Base-by-base conservation (phyloP, 768 basidiomycete genomes). In the Boletales sp. region DNA sequence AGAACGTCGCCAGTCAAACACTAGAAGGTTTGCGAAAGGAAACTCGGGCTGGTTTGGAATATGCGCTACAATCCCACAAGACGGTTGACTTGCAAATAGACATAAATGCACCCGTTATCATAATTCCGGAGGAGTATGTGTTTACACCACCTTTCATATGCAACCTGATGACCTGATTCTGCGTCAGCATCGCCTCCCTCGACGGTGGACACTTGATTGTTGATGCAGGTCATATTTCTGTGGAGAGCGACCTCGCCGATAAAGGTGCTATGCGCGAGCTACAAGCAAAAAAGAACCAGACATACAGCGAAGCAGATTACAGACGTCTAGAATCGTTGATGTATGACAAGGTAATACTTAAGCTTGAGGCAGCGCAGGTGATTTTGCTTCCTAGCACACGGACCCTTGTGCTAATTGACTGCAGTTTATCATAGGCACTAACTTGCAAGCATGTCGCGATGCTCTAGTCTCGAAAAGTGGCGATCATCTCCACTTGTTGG, bases 41-140 rank as follows among this genome's bases (percentile, higher is more conserved):
- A 63, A 98, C 96, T 8, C 74, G 96, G 46, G 90, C 91, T 0
- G 93, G 96, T 14, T 74, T 99, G 46, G 95, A 98, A 72, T 87
- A 87, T 70, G 95, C 95, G 0, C 70, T 99, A 42, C 86, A 94
- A 66, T 84, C 82, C 14, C 94, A 96, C 75, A 95, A 93, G 75
- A 98, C 96, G 1, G 75, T 98, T 39, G 94, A 98, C 65, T 75
- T 99, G n/a, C 89, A 91, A 57, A 82, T 99, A 72, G 94, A 99
- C 61, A 79, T 99, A 77, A 90, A 95, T 60, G 93, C 96, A 0
- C 96, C 96, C 6, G 83, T 99, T 58, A 96, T 99, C 63, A 92
- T 99, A 59, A 80, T 98, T 46, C 96, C 96, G 2, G 95, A 98
- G 72, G 84, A 91, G 92, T 94, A 63, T 44, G 68, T 41, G 9